Evolutionary conservation across 1,139 yeast genomes (phyloP), one percentile per base, ranked within the genome.

Genomic region (Protomyces inundatus): DNA sequence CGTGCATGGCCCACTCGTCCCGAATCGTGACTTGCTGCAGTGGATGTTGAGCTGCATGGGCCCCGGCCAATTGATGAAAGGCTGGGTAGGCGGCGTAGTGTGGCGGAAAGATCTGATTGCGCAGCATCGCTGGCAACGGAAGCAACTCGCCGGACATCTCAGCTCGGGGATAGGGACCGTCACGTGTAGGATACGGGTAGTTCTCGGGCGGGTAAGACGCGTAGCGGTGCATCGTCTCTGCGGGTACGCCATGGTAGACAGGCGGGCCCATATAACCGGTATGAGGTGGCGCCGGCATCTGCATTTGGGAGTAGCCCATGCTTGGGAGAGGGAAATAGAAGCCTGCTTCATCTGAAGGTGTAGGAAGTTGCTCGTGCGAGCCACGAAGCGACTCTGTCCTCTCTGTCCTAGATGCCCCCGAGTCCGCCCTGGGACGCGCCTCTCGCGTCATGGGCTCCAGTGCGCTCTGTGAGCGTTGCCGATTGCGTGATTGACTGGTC

Each of bases 401-500:
- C 10, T 42, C 48, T 6, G 48, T 42, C 16, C 48, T 14, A 23
- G 48, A 42, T 9, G 48, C 48, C 6, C 48, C 48, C n/a, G 48
- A 42, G 10, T 42, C 48, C 32, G 48, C 32, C 16, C 48, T 14
- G 10, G 48, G 48, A 14, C 48, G 23, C 10, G 10, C 32, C 9
- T 7, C 32, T 6, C 48, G 48, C 7, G 46, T 54, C 42, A 58
- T 37, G 4, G 56, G 55, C 37, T 58, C 62, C 45, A 52, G 30
- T 7, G 62, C 62, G 12, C 56, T 51, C 23, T 58, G 62, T 39
- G 62, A 58, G n/a, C 62, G 62, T 32, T 52, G 62, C 7, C 62
- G n/a, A 16, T 52, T 52, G 10, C 62, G 53, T 16, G 62, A 58
- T 30, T 58, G 62, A 9, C 56, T 51, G 36, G 62, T 58, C 6